Evolutionary conservation across 2,329 filamentous ascomycete genomes (phyloP).

Genomic region (Phoma sp.): DNA sequence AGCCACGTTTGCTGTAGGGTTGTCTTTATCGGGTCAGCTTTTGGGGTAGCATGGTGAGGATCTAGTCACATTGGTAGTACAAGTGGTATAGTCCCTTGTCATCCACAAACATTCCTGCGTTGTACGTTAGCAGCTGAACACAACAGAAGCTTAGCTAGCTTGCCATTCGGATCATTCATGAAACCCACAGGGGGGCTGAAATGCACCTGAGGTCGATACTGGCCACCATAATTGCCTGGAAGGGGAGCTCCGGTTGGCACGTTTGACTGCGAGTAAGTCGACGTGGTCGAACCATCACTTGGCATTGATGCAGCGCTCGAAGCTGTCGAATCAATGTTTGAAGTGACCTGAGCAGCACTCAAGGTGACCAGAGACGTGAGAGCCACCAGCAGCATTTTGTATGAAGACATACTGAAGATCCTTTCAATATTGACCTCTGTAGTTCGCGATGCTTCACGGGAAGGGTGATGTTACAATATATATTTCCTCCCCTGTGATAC

Average conservation of each 20-base stretch:
- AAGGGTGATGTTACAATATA: neutral
- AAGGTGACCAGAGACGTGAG: neutral
- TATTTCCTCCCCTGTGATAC: neutral
- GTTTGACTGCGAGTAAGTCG: constrained; percentile 32
- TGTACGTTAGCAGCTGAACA: neutral
- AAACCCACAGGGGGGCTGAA: constrained; percentile 58
- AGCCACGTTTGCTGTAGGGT: constrained; percentile 56
- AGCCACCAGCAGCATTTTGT: neutral
- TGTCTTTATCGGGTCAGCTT: constrained; percentile 40
- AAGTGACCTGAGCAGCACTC: neutral
- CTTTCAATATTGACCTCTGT: neutral
- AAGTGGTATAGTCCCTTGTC: constrained; percentile 65
- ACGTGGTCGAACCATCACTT: neutral
- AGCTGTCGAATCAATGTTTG: neutral
- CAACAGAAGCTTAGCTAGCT: neutral
- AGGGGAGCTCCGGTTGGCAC: constrained; percentile 44
- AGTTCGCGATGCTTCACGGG: neutral
- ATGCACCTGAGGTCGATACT: constrained; percentile 60
- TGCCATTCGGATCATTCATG: constrained; percentile 69
- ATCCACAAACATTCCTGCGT: constrained; percentile 58
- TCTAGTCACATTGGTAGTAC: constrained; percentile 65
- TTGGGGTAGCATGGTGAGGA: no score
- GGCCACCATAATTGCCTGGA: constrained; percentile 49
- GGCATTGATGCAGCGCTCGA: neutral
- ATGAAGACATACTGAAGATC: neutral